Evolutionary conservation across 2,329 filamentous ascomycete species (phyloP), one percentile per base, ranked within the genome.

Genomic region (Drechslerella dactyloides): DNA sequence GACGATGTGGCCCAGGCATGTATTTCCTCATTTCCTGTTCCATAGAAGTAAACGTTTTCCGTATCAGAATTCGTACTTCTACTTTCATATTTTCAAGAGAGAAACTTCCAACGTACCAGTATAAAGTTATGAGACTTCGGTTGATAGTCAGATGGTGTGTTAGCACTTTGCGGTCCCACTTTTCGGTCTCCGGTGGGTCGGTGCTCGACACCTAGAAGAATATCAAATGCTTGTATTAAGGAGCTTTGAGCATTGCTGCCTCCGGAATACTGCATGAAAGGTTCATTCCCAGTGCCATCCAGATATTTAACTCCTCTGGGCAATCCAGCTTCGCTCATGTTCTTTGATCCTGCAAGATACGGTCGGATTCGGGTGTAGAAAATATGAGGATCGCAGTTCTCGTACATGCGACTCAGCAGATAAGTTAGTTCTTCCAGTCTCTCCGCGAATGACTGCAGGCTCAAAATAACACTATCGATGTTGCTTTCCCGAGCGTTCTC

Each of bases 291-390:
- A 10, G 85, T 86, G 19, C 89, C 91, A 74, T 91, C 86, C 75
- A 97, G 92, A 78, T 97, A 97, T 54, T 93, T 82, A 56, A 99
- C 88, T 19, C 94, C 94, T 69, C 88, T 83, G 0, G 94, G 93
- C 8, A 99, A 84, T 13, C 94, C 94, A 2, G 93, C 94, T 73
- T 97, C 93, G 54, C 85, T 87, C 94, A 97, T 99, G 79, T 97
- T 97, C 84, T 96, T 97, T 79, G 92, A 94, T 13, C 94, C 94
- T 4, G 94, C 93, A 1, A 99, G 85, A 80, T 96, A 97, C 0
- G 94, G 93, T n/a, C 94, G 87, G 76, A 99, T 96, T 70, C 92
- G 90, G 80, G 96, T 87, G 80, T 97, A 99, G 81, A 99, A 99
- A 63, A 96, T 89, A 74, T 90, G 89, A 0, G 94, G 93, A 78